Base-by-base conservation (phyloP, 2,329 filamentous ascomycete species). In the Colletotrichum sp. region DNA sequence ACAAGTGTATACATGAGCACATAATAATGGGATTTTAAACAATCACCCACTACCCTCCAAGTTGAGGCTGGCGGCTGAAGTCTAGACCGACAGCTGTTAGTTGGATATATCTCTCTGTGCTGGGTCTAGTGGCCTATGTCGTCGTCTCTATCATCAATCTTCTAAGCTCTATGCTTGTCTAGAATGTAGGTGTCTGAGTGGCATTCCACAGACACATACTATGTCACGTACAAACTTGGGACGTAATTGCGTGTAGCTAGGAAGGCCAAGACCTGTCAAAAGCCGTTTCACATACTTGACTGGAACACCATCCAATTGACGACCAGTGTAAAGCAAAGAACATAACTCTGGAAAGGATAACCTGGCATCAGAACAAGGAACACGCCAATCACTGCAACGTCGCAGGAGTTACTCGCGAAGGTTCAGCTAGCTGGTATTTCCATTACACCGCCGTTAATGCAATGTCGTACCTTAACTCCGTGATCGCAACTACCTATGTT, bases 361-460 rank as follows among this genome's bases (percentile, higher is more conserved):
- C 66, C 66, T 32, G n/a, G 66, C 4, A 10, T 21, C 16, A 59
- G 2, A 6, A 18, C 8, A n/a, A 21, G 12, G 24, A 8, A 21
- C 24, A 36, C 15, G 30, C 66, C 66, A 60, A 69, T 60, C 32
- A 57, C 15, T 28, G n/a, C 32, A 28, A 30, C 16, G 26, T 55
- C 52, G 24, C 21, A 39, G 24, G 9, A 60, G n/a, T 59, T 21
- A 44, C 39, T 21, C 36, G 32, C 10, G 66, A 69, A 69, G n/a
- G 52, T 69, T 60, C 9, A 60, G 30, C 32, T 69, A 39, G 30
- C 24, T 69, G 26, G 52, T 30, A 30, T 30, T 69, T 69, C 16
- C 52, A 69, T 30, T 44, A 69, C 66, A 59, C n/a, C n/a, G n/a
- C 28, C 13, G 52, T 66, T 32, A 44, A 69, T 69, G 66, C 66